Base-by-base conservation (phyloP, 1,284 basidiomycete genomes). In the Apiotrichum brassicae region DNA sequence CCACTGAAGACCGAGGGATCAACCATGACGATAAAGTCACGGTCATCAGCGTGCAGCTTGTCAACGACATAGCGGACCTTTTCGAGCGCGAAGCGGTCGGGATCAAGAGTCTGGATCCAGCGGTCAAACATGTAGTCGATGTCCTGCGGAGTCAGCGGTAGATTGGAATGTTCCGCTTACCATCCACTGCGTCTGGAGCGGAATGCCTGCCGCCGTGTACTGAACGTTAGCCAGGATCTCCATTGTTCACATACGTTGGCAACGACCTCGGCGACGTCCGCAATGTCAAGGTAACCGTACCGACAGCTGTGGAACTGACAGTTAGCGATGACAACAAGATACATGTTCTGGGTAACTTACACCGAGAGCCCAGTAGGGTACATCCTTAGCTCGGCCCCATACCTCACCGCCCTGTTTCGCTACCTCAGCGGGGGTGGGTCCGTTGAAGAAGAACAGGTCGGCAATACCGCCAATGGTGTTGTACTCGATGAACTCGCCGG, bases 101-200 rank as follows among this genome's bases (percentile, higher is more conserved):
- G 81, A 58, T 85, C 83, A 32, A 81, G 72, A 0, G 84, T 85
- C 70, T 85, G 84, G 49, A 83, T 78, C 20, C 79, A 61, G 30
- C 82, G 78, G 48, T 77, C 71, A 62, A 79, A 75, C 83, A 86
- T 86, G 66, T 85, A 87, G 67, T 86, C 84, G 36, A 64, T 62
- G 40, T 42, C 40, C 33, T 34, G 33, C 12, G 16, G 33, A 18
- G 12, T 18, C n/a, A n/a, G 33, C 33, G 12, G 16, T 13, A 7
- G 33, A 9, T 18, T 34, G 58, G 16, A 16, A 34, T 34, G 28
- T n/a, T 30, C 28, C 8, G 7, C 33, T 18, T n/a, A 34, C 60
- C 53, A 56, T 61, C 64, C 56, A 60, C 54, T 52, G 54, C 2
- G 54, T 57, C 37, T 59, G 51, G 14, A 59, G 38, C 3, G 57